Percentiles rank a stretch among this genome's conserved stretches.
Evolutionary conservation across 1,284 basidiomycete species (phyloP).

Genomic region (Porogramme epimiltina): DNA sequence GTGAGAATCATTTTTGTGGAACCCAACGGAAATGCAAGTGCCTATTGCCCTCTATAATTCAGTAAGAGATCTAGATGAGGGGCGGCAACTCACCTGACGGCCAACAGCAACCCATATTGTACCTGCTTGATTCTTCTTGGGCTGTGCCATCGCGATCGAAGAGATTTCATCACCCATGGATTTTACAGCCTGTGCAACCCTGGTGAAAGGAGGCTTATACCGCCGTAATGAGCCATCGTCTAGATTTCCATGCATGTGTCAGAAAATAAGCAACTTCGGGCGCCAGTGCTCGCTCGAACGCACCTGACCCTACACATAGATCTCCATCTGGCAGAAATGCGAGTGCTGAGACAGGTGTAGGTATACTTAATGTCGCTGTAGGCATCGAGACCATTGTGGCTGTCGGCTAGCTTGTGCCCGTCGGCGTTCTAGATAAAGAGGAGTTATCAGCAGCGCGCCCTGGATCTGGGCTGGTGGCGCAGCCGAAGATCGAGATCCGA

Average conservation of each 20-base stretch:
- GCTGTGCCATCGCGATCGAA: constrained; percentile 51
- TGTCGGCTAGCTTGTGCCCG: no score
- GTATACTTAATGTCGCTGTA: constrained; percentile 14
- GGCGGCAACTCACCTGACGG: constrained; percentile 34
- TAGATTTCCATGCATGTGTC: no score
- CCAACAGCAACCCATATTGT: constrained; percentile 67
- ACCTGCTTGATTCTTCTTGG: constrained; percentile 39
- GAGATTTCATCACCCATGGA: constrained; percentile 60
- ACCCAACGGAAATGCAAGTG: constrained; percentile 26
- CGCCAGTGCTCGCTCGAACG: no score
- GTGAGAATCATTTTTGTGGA: constrained; percentile 25
- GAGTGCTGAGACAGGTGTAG: constrained; percentile 25
- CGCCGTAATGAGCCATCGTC: constrained; percentile 73
- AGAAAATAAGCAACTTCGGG: no score
- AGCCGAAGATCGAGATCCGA: constrained; percentile 5
- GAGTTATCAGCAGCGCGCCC: no score
- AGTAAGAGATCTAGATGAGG: neutral
- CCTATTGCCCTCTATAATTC: constrained; percentile 11
- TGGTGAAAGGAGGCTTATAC: constrained; percentile 59
- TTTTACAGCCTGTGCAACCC: constrained; percentile 65
- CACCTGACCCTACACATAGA: constrained; percentile 30
- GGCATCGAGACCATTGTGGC: neutral
- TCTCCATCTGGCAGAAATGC: constrained; percentile 13
- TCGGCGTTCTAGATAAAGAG: no score
- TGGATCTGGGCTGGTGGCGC: no score